Evolutionary conservation across 495 filamentous ascomycete genomes (phyloP), one percentile per base, ranked within the genome.

Genomic region (Achaetomiella virescens): DNA sequence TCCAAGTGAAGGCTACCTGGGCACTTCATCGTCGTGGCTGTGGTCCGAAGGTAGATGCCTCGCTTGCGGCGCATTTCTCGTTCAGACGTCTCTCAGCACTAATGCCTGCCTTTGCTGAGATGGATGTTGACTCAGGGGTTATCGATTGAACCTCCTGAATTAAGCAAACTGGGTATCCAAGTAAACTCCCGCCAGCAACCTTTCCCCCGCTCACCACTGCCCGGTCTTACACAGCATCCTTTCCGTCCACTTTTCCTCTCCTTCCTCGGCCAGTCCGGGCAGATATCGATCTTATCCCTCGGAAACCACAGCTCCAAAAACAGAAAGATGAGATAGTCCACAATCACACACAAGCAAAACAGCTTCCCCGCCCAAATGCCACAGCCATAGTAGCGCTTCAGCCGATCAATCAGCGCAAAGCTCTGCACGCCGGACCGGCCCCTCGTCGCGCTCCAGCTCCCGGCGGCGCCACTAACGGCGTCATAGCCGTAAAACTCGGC

Each of bases 361-460:
- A 98, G 71, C 71, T 98, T 98, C 8, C 93, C 93, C 10, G 93
- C 93, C 93, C 93, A 98, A 37, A 97, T 90, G n/a, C 93, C 93
- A 64, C 93, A 98, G n/a, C 93, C 93, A 65, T 97, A 98, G 64
- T 98, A 97, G 24, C 91, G 73, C 70, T 98, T 98, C 21, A 98
- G 69, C 18, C 93, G 81, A 65, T 98, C 93, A 62, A 98, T 96
- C 24, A 98, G 79, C 1, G 90, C 89, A 70, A 93, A 95, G 67
- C 87, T 91, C 61, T 87, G 85, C 18, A 83, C 81, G 22, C 84
- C 83, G 1, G 86, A 84, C 37, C 88, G 75, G 41, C 90, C 90
- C 38, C 88, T 76, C n/a, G 85, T 85, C 2, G 84, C 87, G 47
- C 86, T 80, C 61, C 86, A 85, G 12, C 81, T 84, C 54, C 82